Evolutionary conservation across 148 eudicot genomes (phyloP).

Genomic region (Spergularia marina): DNA sequence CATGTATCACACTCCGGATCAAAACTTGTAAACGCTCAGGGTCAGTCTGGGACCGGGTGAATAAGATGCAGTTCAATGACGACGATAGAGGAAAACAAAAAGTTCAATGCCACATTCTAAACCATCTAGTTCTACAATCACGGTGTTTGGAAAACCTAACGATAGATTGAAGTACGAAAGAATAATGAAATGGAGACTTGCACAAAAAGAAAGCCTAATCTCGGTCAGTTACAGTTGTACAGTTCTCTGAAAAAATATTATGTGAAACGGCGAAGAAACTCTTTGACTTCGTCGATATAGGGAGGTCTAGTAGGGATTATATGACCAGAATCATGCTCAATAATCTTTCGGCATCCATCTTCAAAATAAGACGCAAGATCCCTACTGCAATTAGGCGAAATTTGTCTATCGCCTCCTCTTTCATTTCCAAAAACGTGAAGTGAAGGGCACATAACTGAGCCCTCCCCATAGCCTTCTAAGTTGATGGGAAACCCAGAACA

Average conservation of each 20-base stretch:
- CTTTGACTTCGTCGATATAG: constrained; percentile 67
- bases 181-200: no score
- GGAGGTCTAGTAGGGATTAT: constrained; percentile 85
- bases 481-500: constrained; percentile 84
- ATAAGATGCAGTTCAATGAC: no score
- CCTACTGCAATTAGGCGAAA: constrained; percentile 54
- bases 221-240: not conserved
- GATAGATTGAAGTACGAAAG: not conserved
- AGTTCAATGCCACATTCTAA: no score
- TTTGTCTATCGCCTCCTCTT: constrained; percentile 72
- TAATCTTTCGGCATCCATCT: constrained; percentile 50
- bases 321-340: constrained; percentile 87
- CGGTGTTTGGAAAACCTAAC: no score
- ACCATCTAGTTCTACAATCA: no score
- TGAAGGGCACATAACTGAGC: constrained; percentile 63
- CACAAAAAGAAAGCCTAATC: not conserved
- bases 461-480: constrained; percentile 35
- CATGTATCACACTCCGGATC: no score
- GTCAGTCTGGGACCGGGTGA: no score
- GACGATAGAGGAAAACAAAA: no score
- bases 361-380: constrained; percentile 74
- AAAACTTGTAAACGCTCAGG: no score
- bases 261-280: constrained; percentile 62
- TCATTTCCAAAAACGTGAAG: constrained; percentile 77
- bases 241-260: constrained; percentile 19